Base-by-base conservation (phyloP, 805 yeast genomes). In the Metschnikowia santaceciliae region DNA sequence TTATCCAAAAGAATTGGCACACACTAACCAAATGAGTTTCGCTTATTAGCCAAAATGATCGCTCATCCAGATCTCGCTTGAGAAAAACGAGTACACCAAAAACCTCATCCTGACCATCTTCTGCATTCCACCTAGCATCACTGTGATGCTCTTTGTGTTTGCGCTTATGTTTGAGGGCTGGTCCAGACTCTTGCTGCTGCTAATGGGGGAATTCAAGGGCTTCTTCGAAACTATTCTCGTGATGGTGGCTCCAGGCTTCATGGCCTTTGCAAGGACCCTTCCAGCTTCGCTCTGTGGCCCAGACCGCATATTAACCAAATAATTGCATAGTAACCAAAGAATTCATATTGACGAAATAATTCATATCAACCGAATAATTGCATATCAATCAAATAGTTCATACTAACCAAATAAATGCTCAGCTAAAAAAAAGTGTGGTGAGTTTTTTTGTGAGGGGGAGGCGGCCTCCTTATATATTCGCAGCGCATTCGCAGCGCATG, bases 211-310 rank as follows among this genome's bases (percentile, higher is more conserved):
- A 4, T 68, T 74, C n/a, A 75, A 76, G 55, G 89, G 96, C 0
- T 48, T 81, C 1, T 48, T 75, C 0, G 62, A 69, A 41, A 88
- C 95, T 3, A 59, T 85, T 4, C 35, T 77, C 0, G 66, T 90
- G 35, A 70, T 92, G 62, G 60, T 86, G 4, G 72, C 90, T 17
- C 99, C 99, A 0, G 98, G 98, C 0, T 53, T 88, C 2, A 69
- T 88, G 37, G 98, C 96, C 1, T 91, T 91, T 62, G 78, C 87
- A 64, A 86, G 94, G 92, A 92, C 97, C 0, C 69, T 91, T 88
- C 69, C 83, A 87, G 50, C 80, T 94, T 6, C 76, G 94, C 48
- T 85, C 86, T 49, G 81, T 84, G 40, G 88, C 97, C 0, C 87
- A 88, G 50, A 22, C 6, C 6, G 23, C 6, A 22, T 22, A 26